phyloP scores from a whole-genome alignment of 2,329 filamentous ascomycete species.

The Boeremia lycopersici region DNA sequence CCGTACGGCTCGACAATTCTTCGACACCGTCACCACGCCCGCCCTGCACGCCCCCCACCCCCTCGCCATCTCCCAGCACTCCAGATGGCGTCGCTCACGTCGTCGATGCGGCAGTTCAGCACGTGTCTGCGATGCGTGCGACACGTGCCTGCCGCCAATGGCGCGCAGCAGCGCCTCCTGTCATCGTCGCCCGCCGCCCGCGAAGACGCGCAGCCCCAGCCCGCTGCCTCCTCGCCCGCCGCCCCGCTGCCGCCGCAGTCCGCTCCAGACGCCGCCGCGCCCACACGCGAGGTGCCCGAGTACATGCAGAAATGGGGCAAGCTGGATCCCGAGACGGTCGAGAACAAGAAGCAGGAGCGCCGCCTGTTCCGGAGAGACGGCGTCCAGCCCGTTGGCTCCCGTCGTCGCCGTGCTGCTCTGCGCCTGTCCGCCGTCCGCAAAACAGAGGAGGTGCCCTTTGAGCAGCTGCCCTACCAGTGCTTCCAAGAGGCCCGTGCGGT shows the following conservation, averaged over 20 bases:
- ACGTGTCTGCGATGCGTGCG: slow-evolving; percentile 45
- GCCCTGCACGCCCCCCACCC: slow-evolving; percentile 14
- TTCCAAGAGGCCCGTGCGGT: slow-evolving; percentile 95
- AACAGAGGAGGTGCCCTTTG: slow-evolving; percentile 76
- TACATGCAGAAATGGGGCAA: slow-evolving; percentile 45
- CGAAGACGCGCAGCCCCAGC: slow-evolving; percentile 52
- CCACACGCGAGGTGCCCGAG: slow-evolving; percentile 24
- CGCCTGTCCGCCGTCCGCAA: slow-evolving; percentile 53
- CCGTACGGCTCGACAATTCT: slow-evolving; percentile 2
- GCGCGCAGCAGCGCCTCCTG: slow-evolving; percentile 52
- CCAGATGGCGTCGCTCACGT: slow-evolving; percentile 44
- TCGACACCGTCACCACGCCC: slow-evolving; percentile 27
- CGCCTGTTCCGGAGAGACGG: slow-evolving; percentile 69
- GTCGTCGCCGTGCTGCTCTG: slow-evolving; percentile 70
- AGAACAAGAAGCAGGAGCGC: slow-evolving; percentile 62
- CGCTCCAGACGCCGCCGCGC: slow-evolving; percentile 9
- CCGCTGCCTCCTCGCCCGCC: slow-evolving; percentile 26
- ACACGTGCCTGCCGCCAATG: slow-evolving; percentile 35
- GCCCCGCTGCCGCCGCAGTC: slow-evolving; percentile 22
- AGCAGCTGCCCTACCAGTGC: slow-evolving; percentile 94
- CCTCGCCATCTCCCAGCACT: slow-evolving; percentile 19
- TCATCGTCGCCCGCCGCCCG: slow-evolving; percentile 52
- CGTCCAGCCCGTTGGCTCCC: slow-evolving; percentile 77
- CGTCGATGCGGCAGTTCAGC: slow-evolving; percentile 42
- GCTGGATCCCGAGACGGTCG: slow-evolving; percentile 42